Base-by-base conservation (phyloP, 2,329 filamentous ascomycete species). In the Colletotrichum neosansevieriae region DNA sequence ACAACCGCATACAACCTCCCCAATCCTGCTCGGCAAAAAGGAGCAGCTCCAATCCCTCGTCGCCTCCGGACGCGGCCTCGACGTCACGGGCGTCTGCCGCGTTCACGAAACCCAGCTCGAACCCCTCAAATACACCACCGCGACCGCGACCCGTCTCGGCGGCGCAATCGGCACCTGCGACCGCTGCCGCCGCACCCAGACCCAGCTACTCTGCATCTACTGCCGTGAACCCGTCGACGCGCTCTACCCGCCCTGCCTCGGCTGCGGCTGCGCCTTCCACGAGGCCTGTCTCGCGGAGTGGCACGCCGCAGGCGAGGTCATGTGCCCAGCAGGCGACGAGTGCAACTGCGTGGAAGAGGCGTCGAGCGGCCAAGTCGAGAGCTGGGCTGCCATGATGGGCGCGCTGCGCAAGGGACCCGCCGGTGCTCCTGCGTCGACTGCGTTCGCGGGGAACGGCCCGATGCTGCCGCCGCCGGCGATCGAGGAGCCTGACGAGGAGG, bases 321-420 rank as follows among this genome's bases (percentile, higher is more conserved):
- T 84, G 53, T 91, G 89, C 63, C 87, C 89, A 0, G 88, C 87
- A 0, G 89, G 88, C 1, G 89, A 91, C 73, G 89, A 91, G 74
- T 91, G 89, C 73, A 81, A 86, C 67, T 91, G 89, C 72, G 81
- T 85, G 0, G 81, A 85, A 13, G 85, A 89, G 70, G 88, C 88
- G 1, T 81, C 80, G 64, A 83, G 80, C 53, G 88, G 87, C 1
- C 81, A 88, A 45, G 84, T 90, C 9, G 89, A 90, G 75, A 88
- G 86, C 19, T 89, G 88, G 86, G 84, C 85, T 0, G 87, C 86
- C 3, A 81, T 88, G 77, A 82, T 83, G 75, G 83, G 81, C 0
- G 80, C 82, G 15, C 70, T 81, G 76, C 74, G 77, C 60, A 82
- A 77, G 69, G 75, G 40, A 36, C 49, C 34, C 24, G 15, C 54